Evolutionary conservation across 371 early-diverging fungal species (phyloP).

Genomic region (Mucor piriformis): DNA sequence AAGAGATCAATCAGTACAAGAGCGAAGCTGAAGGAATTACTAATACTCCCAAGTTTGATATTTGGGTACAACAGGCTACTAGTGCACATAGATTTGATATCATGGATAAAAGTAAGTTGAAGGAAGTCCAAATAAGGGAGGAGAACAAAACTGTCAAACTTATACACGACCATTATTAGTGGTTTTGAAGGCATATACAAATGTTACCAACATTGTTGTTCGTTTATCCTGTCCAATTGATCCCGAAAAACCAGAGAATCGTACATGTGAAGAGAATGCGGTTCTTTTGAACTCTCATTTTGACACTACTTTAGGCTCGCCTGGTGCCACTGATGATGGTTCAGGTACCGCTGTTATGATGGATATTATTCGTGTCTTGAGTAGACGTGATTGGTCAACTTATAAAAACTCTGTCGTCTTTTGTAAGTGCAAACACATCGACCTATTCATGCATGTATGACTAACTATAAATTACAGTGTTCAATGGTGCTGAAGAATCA

Average conservation of each 20-base stretch:
- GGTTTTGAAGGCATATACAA: conserved; percentile 68
- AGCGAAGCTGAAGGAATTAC: conserved; percentile 32
- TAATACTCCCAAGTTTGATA: conserved; percentile 61
- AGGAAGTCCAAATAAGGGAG: background rate
- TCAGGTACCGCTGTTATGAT: conserved; percentile 75
- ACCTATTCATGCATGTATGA: too few relatives aligned
- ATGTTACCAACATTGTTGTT: conserved; percentile 76
- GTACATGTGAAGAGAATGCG: conserved; percentile 62
- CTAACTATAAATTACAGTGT: conserved; percentile 55
- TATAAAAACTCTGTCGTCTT: conserved; percentile 63
- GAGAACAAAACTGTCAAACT: background rate
- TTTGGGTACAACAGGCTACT: conserved; percentile 61
- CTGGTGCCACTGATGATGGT: conserved; percentile 73
- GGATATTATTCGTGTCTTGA: conserved; percentile 69
- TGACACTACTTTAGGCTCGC: conserved; percentile 67
- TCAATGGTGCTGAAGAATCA: conserved; percentile 83
- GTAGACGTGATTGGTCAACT: conserved; percentile 51
- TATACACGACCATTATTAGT: conserved; percentile 45
- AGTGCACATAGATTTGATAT: conserved; percentile 77
- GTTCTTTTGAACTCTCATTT: conserved; percentile 75
- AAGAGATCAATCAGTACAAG: conserved; percentile 35
- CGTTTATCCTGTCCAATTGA: conserved; percentile 68
- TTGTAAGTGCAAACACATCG: too few relatives aligned
- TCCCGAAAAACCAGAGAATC: conserved; percentile 11
- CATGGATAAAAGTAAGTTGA: conserved; percentile 64